phyloP scores from a whole-genome alignment of 192 early-diverging fungal species.

The Chytriomyces hyalinus region DNA sequence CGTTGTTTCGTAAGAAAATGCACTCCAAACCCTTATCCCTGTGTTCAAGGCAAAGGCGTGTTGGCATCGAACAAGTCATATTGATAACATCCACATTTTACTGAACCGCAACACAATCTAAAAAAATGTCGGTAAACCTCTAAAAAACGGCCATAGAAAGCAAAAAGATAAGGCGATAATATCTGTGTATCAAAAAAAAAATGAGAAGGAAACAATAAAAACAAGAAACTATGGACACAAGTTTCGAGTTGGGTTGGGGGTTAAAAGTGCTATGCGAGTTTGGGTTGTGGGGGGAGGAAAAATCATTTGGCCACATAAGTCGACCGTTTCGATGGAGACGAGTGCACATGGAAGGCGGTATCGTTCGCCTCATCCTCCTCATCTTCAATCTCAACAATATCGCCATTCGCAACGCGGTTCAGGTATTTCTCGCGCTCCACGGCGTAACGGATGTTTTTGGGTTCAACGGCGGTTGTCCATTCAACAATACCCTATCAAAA shows the following conservation, averaged over 20 bases:
- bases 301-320: too few relatives aligned
- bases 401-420: constrained; percentile 30
- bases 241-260: too few relatives aligned
- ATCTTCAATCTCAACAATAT: constrained; percentile 34
- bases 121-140: too few relatives aligned
- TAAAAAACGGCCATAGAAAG: background rate
- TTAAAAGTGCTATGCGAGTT: too few relatives aligned
- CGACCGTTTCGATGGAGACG: too few relatives aligned
- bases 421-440: constrained; percentile 41
- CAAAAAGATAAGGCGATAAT: background rate
- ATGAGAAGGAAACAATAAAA: constrained; percentile 17
- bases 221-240: background rate
- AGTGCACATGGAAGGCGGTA: background rate
- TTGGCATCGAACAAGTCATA: too few relatives aligned
- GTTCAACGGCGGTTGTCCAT: constrained; percentile 40
- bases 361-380: background rate
- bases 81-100: too few relatives aligned
- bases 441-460: constrained; percentile 33
- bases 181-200: background rate
- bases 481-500: constrained; percentile 25
- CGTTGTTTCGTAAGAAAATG: too few relatives aligned
- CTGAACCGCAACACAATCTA: too few relatives aligned
- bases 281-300: too few relatives aligned
- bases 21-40: too few relatives aligned
- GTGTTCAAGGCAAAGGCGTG: too few relatives aligned